Conservation (phyloP, 1,284 basidiomycete species). For the Fomitopsis pinicola region DNA sequence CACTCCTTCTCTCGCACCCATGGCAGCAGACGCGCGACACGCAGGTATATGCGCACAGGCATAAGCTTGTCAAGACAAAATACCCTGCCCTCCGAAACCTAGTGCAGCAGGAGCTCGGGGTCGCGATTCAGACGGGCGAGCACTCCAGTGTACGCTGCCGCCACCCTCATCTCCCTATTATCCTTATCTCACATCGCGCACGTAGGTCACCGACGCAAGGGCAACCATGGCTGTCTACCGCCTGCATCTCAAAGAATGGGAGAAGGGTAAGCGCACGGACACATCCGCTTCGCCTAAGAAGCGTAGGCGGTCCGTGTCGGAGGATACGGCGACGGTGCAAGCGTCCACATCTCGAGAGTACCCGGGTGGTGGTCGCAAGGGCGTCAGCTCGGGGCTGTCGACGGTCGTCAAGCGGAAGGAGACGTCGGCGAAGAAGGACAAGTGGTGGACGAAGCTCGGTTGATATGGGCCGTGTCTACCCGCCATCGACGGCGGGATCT, state of each 20-base stretch:
- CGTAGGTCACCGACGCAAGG: conserved; percentile 85
- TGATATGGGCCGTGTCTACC: conserved; percentile 5
- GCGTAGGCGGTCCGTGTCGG: conserved; percentile 18
- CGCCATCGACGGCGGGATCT: not conserved
- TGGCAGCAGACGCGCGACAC: conserved; percentile 81
- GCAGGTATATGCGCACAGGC: conserved; percentile 56
- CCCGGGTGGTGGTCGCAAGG: conserved; percentile 58
- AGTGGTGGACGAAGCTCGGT: conserved; percentile 48
- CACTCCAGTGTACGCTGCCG: conserved; percentile 71
- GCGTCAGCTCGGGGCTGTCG: conserved; percentile 71
- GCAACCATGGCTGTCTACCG: conserved; percentile 96
- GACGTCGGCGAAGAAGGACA: conserved; percentile 23
- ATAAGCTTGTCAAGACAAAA: conserved; percentile 56
- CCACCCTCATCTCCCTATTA: not conserved
- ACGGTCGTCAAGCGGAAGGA: conserved; percentile 38
- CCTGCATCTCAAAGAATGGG: conserved; percentile 85
- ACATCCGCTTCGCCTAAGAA: conserved; percentile 12
- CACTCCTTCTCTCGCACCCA: conserved; percentile 88
- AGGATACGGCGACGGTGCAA: not conserved
- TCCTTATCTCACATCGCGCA: not conserved
- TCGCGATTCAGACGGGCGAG: conserved; percentile 85
- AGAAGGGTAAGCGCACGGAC: conserved; percentile 34
- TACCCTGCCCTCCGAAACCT: conserved; percentile 81
- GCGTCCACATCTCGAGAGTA: conserved; percentile 23
- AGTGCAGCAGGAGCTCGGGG: conserved; percentile 75